These are phyloP conservation scores for Trichoderma atrobrunneum DNA, from an alignment of 2,329 filamentous ascomycete genomes.

Conservation along the genomic window DNA sequence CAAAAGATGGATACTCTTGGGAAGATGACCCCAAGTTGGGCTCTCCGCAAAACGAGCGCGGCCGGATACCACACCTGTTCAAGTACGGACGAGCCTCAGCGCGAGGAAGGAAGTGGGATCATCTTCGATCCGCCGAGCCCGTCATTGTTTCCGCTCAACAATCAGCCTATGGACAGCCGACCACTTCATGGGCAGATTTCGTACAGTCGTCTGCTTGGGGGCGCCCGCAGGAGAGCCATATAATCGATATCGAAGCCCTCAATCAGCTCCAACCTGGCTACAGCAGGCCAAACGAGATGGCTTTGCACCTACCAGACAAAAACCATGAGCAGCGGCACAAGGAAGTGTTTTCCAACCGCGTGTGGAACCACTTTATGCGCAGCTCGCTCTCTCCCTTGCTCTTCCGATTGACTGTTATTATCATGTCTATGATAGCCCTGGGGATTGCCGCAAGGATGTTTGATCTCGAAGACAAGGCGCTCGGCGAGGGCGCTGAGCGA, in stretches of 20 bases:
- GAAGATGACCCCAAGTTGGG: conserved; percentile 39
- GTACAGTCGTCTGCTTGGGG: conserved; percentile 54
- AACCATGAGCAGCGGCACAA: conserved; percentile 32
- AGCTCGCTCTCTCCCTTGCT: conserved; percentile 83
- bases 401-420: conserved; percentile 77
- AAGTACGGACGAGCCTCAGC: conserved; percentile 45
- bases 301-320: conserved; percentile 30
- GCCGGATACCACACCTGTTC: conserved; percentile 46
- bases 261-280: conserved; percentile 48
- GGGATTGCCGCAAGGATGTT: conserved; percentile 75
- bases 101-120: conserved; percentile 56
- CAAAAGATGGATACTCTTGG: conserved; percentile 47
- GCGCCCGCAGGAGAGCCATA: conserved; percentile 46
- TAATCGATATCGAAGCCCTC: conserved; percentile 46
- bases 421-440: conserved; percentile 78
- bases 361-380: conserved; percentile 68
- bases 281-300: conserved; percentile 37
- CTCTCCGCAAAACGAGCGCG: conserved; percentile 33
- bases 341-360: conserved; percentile 47
- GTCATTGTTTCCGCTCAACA: conserved; percentile 54
- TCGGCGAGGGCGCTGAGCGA: conserved; percentile 51
- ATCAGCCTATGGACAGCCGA: conserved; percentile 40
- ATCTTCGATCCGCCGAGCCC: conserved; percentile 56
- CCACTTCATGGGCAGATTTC: conserved; percentile 52
- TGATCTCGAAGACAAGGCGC: conserved; percentile 50